These are phyloP conservation scores for Lecanicillium sp. DNA, from an alignment of 2,329 filamentous ascomycete genomes.

Conservation along the genomic window DNA sequence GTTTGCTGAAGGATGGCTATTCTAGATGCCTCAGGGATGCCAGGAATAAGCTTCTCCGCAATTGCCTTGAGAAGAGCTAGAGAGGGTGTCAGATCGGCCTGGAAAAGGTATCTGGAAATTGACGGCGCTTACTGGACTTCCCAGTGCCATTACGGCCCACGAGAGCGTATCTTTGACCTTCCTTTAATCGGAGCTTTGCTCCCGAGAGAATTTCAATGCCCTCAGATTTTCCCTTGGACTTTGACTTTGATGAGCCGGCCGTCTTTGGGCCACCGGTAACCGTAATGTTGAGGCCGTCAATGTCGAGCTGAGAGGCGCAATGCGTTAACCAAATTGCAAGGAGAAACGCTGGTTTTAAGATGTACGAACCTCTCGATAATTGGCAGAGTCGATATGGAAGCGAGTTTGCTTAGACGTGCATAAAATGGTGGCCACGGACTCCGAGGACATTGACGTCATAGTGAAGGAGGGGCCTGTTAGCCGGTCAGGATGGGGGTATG, in stretches of 20 bases:
- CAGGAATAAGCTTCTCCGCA: slow-evolving; percentile 70
- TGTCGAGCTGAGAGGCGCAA: slow-evolving; percentile 44
- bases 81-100: slow-evolving; percentile 1
- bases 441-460: slow-evolving; percentile 42
- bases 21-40: slow-evolving; percentile 58
- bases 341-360: too few species aligned
- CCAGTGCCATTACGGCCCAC: slow-evolving; percentile 76
- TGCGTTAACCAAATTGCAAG: too few species aligned
- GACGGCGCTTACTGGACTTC: slow-evolving; percentile 58
- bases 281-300: slow-evolving; percentile 66
- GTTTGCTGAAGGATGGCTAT: slow-evolving; percentile 67
- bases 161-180: slow-evolving; percentile 67
- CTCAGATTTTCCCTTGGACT: slow-evolving; percentile 41
- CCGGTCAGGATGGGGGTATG: not conserved
- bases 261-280: slow-evolving; percentile 31
- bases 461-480: slow-evolving; percentile 5
- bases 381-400: slow-evolving; percentile 51
- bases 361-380: slow-evolving; percentile 45
- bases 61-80: slow-evolving; percentile 66
- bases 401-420: slow-evolving; percentile 61
- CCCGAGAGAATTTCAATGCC: slow-evolving; percentile 62
- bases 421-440: slow-evolving; percentile 46
- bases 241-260: slow-evolving; percentile 26
- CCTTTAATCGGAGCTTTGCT: slow-evolving; percentile 64
- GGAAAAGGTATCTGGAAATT: not conserved